These are phyloP conservation scores for Mortierella sp. DNA, from an alignment of 371 early-diverging fungal species.

Conservation along the genomic window DNA sequence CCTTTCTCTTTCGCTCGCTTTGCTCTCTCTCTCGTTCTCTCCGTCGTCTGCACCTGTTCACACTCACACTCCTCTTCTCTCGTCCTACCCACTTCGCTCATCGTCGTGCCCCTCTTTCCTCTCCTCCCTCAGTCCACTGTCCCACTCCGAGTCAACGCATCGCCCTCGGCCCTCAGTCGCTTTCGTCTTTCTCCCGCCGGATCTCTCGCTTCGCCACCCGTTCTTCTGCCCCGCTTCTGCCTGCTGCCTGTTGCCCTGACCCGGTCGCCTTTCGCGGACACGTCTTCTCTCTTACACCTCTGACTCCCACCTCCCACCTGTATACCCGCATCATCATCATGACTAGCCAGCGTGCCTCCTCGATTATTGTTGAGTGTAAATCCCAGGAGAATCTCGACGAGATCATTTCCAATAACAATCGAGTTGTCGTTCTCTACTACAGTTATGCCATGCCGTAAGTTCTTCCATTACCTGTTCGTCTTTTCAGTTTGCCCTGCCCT, in stretches of 20 bases:
- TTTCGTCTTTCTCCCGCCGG: no score
- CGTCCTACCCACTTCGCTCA: no score
- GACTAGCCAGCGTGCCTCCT: constrained; percentile 17
- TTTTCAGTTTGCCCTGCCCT: constrained; percentile 4
- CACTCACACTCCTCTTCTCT: neutral
- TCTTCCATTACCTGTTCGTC: neutral
- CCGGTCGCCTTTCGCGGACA: no score
- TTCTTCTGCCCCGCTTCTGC: no score
- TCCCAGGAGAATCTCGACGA: constrained; percentile 29
- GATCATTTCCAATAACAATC: constrained; percentile 14
- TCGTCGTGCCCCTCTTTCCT: no score
- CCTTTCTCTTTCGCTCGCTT: neutral
- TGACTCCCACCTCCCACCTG: neutral
- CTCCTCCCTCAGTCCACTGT: no score
- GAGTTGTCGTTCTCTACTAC: constrained; percentile 38
- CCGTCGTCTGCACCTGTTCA: neutral
- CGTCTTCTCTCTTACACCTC: neutral
- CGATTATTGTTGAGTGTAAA: constrained; percentile 37
- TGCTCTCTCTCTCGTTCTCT: constrained; percentile 1
- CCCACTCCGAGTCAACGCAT: no score
- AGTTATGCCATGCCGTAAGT: constrained; percentile 52
- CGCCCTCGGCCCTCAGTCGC: no score
- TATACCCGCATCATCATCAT: constrained; percentile 8
- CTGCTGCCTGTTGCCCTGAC: no score
- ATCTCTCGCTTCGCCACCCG: no score